Conservation (phyloP, 129 eudicot genomes). For the Pseudognaphalium luteoalbum region DNA sequence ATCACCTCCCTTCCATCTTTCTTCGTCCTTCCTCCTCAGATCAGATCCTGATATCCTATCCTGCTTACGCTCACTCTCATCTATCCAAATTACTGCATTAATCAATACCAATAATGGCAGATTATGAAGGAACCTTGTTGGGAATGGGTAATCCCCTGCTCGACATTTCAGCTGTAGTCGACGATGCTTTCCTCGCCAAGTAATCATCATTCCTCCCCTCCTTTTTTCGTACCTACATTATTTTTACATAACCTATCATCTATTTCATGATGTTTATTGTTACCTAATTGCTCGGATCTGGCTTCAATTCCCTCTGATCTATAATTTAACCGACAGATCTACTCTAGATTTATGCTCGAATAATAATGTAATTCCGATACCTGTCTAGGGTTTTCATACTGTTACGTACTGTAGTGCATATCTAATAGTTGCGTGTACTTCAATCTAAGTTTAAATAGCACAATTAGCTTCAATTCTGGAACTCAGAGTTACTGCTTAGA, state of each 20-base stretch:
- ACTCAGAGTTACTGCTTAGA: conserved; percentile 2
- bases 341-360: background rate
- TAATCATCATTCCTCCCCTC: conserved; percentile 12
- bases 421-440: background rate
- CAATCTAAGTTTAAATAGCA: background rate
- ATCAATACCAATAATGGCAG: conserved; percentile 24
- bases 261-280: conserved; percentile 1
- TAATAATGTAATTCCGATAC: background rate
- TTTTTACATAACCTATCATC: background rate
- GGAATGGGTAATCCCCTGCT: conserved; percentile 97
- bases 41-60: conserved; percentile 21
- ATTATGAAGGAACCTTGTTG: conserved; percentile 57
- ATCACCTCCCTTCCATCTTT: conserved; percentile 25
- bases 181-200: conserved; percentile 69
- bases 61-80: background rate
- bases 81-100: background rate
- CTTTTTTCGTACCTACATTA: background rate
- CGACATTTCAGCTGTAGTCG: conserved; percentile 83
- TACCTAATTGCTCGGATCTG: conserved; percentile 23
- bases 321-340: conserved; percentile 15
- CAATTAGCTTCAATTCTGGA: background rate
- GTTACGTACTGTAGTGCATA: background rate
- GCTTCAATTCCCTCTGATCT: conserved; percentile 27
- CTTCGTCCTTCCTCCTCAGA: conserved; percentile 25
- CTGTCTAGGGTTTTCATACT: conserved; percentile 19